Conservation (phyloP, 1,284 basidiomycete species). For the Apiotrichum akiyoshidainum region DNA sequence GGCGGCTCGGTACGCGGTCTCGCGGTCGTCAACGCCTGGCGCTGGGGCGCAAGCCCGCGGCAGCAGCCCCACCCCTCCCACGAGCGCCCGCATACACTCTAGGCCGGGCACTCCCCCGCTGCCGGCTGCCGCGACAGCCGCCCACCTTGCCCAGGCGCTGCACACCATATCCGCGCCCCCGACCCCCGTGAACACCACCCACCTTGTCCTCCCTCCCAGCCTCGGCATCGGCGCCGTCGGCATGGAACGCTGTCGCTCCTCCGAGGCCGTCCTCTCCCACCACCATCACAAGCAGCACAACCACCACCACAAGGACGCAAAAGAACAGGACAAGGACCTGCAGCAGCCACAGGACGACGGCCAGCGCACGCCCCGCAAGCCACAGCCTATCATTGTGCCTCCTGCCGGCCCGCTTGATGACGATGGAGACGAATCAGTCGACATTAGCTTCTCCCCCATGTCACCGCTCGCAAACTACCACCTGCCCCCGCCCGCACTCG, state of each 20-base stretch:
- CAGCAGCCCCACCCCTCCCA: constrained; percentile 16
- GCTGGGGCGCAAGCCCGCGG: constrained; percentile 6
- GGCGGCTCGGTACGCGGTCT: constrained; percentile 18
- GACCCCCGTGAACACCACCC: constrained; percentile 45
- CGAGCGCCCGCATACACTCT: constrained; percentile 20
- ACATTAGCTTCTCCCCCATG: constrained; percentile 1
- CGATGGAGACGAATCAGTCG: background rate
- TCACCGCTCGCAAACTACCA: constrained; percentile 1
- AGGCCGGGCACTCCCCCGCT: constrained; percentile 22
- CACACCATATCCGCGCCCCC: constrained; percentile 44
- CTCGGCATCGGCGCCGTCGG: constrained; percentile 23
- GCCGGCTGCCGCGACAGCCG: constrained; percentile 1
- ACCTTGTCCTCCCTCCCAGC: constrained; percentile 32
- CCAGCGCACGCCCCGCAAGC: constrained; percentile 20
- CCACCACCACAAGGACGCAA: constrained; percentile 3
- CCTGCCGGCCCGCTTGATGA: constrained; percentile 6
- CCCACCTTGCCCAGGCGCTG: constrained; percentile 18
- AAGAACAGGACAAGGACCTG: background rate
- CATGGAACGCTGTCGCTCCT: constrained; percentile 45
- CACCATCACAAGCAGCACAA: constrained; percentile 8
- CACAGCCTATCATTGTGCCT: constrained; percentile 8
- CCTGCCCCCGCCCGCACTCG: background rate
- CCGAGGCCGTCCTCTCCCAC: constrained; percentile 34
- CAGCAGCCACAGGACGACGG: background rate
- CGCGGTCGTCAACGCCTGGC: constrained; percentile 21